Base-by-base conservation (phyloP, 2,329 filamentous ascomycete genomes). In the Periconia digitata region DNA sequence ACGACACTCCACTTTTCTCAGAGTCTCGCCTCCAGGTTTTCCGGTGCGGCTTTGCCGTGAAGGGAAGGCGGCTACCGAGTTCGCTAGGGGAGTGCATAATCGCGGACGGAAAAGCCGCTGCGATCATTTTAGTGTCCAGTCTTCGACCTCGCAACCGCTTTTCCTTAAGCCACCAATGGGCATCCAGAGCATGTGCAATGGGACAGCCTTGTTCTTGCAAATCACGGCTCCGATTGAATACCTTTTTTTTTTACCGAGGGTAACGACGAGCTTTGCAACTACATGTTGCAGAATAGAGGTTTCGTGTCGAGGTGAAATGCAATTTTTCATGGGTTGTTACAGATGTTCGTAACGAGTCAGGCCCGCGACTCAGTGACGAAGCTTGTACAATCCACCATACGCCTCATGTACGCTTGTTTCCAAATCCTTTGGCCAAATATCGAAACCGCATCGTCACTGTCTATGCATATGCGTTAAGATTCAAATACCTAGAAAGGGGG, bases 1-100 rank as follows among this genome's bases (percentile, higher is more conserved):
- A 50, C 58, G 52, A 62, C 44, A 41, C 20, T 12, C 27, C 40
- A 21, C 49, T 36, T 34, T 40, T 50, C 43, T 32, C 27, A 32
- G n/a, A 32, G 46, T 42, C 36, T 15, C 49, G 44, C 36, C 46
- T 47, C 49, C 51, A 42, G 41, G 44, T 53, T 44, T 35, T 54
- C 42, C 43, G 49, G 21, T 23, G 27, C 34, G 16, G 40, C 24
- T 34, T 42, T 23, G n/a, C 29, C 41, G 12, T 12, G 16, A 36
- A 32, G 23, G 18, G 41, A 35, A 43, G 29, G 20, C 29, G 41
- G 27, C 27, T 18, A 15, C 17, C 6, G n/a, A 29, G 23, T 18
- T 32, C 23, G 36, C 22, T 41, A 16, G 39, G 22, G 22, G 18
- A 41, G n/a, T 17, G 27, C 17, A 41, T n/a, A 29, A 15, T 23